Evolutionary conservation across 1,284 basidiomycete species (phyloP), one percentile per base, ranked within the genome.

Genomic region (Rhodotorula sp.): DNA sequence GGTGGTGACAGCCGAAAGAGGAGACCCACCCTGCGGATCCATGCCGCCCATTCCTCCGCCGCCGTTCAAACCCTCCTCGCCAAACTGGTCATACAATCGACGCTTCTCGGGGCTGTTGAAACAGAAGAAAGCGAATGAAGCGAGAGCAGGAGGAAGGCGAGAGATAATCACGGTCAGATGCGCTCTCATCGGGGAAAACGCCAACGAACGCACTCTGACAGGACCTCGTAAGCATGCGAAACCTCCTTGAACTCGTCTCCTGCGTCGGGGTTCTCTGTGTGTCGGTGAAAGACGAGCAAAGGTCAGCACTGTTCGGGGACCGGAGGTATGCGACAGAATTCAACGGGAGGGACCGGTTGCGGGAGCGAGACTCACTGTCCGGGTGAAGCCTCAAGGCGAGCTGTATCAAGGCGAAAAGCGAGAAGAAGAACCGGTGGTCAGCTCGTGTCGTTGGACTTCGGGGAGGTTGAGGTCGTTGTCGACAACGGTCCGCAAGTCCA

Each of bases 231-330:
- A 57, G 67, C 68, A 47, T 68, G 74, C 17, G 62, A 59, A 51
- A 54, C 52, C 80, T 96, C 92, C 81, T 99, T 98, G 90, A 99
- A 99, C 71, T 90, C 82, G 82, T 99, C 96, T 59, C 92, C 77
- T 32, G 75, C 75, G 49, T 75, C 70, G n/a, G 64, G 64, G 64
- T 64, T 64, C 74, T 76, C 65, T 75, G 67, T 59, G 97, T n/a
- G 95, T 73, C 91, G 82, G 74, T 88, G 86, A 68, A 96, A n/a
- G 92, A 92, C n/a, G 29, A 48, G 46, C 22, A 20, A 27, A 9
- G 22, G 39, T 30, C 22, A 55, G n/a, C 13, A 30, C 17, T 13
- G 32, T 32, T 8, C 34, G 19, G 57, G 32, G 15, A 11, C 9
- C 30, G 46, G 57, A 19, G n/a, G 39, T 34, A 29, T 32, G n/a